Base-by-base conservation (phyloP, 2,329 filamentous ascomycete species). In the Epichloe typhina region DNA sequence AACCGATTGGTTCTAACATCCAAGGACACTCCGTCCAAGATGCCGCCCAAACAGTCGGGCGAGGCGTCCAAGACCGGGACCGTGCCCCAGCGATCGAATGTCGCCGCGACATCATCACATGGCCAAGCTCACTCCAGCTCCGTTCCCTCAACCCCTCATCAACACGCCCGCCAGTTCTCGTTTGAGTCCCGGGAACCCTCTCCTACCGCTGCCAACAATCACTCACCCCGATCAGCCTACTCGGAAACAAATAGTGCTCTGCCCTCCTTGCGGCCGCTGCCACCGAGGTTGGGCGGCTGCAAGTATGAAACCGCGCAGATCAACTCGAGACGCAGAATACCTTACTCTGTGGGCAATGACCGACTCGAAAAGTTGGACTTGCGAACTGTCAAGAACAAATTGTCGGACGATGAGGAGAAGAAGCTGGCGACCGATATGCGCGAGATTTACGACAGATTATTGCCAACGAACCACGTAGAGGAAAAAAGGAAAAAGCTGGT, bases 141-240 rank as follows among this genome's bases (percentile, higher is more conserved):
- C 8, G 87, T 96, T 46, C 91, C 91, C 1, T 94, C 91, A 1
- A 97, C 91, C 3, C 93, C 91, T 8, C 87, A 91, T 62, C 90
- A 96, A 65, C 85, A 87, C 67, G 81, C 89, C 57, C 82, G 88
- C 53, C 84, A 90, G 60, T 85, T 93, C 61, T 85, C 85, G 2
- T 86, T 86, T 60, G 81, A 82, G 63, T 93, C 89, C 46, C 79
- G 77, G 55, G 77, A 80, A 54, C 90, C 88, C 9, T 96, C 90
- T 15, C 90, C 91, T 38, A 85, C 79, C 58, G 81, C 83, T 49
- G 75, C 80, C 46, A 82, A 80, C 56, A 88, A 83, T 66, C 87
- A 90, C 58, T 96, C 91, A 13, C 93, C 91, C 39, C 83, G 86
- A 53, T 96, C 91, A 4, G 87, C 86, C 17, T 90, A 91, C 60